phyloP scores from a whole-genome alignment of 2,329 filamentous ascomycete genomes.

The Penicillium sp. region DNA sequence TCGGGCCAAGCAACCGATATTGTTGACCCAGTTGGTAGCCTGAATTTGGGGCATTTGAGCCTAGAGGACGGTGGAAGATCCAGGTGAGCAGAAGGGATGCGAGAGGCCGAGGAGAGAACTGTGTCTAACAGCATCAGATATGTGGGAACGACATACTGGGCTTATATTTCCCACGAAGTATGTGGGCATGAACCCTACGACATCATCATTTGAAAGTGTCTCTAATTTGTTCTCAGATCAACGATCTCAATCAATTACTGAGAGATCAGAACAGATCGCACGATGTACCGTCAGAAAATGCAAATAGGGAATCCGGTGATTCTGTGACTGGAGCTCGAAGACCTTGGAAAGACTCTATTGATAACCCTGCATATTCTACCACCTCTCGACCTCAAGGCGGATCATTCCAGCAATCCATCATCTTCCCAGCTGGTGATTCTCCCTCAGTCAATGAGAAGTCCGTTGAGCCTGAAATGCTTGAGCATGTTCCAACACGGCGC shows the following conservation, averaged over 20 bases:
- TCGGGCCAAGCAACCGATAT: constrained; percentile 45
- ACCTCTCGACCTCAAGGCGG: constrained; percentile 26
- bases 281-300: constrained; percentile 26
- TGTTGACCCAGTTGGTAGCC: constrained; percentile 45
- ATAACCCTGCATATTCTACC: constrained; percentile 13
- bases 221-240: constrained; percentile 35
- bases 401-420: constrained; percentile 40
- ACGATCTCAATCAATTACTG: constrained; percentile 48
- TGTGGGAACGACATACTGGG: constrained; percentile 50
- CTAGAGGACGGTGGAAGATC: constrained; percentile 47
- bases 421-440: constrained; percentile 42
- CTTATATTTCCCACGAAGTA: constrained; percentile 49
- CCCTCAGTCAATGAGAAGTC: constrained; percentile 34
- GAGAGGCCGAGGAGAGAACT: neutral
- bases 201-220: neutral
- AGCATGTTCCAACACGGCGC: constrained; percentile 45
- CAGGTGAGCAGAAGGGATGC: constrained; percentile 8
- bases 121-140: constrained; percentile 35
- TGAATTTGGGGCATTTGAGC: constrained; percentile 47
- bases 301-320: constrained; percentile 28
- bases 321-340: constrained; percentile 14
- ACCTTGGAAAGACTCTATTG: constrained; percentile 26
- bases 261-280: constrained; percentile 44
- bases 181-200: neutral
- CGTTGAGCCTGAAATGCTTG: constrained; percentile 45